These are phyloP conservation scores for Hypoxylon lienhwacheense DNA, from an alignment of 495 filamentous ascomycete genomes.

Conservation along the genomic window DNA sequence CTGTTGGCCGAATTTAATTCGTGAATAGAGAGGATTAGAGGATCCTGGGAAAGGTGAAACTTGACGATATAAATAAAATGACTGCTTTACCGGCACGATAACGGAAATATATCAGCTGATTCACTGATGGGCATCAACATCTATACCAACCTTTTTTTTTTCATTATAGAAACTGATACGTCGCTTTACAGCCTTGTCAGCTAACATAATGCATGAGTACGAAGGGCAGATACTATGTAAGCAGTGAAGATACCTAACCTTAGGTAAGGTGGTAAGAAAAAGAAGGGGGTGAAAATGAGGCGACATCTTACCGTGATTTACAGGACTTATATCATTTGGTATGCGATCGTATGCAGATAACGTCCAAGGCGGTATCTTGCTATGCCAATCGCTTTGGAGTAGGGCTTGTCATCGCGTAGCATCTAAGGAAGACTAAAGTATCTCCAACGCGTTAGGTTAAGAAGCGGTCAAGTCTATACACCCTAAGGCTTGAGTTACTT, in stretches of 20 bases:
- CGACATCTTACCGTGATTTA: slow-evolving; percentile 14
- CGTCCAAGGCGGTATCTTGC: slow-evolving; percentile 1
- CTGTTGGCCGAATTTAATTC: neutral
- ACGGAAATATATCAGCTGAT: neutral
- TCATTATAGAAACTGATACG: neutral
- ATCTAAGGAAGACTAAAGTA: too few species aligned
- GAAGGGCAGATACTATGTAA: neutral
- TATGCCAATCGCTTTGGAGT: slow-evolving; percentile 11
- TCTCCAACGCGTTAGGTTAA: too few species aligned
- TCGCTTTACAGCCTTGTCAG: neutral
- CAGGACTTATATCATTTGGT: slow-evolving; percentile 19
- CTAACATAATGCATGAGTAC: neutral
- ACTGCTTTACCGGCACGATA: neutral
- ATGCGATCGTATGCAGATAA: slow-evolving; percentile 7
- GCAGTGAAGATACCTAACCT: too few species aligned
- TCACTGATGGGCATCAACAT: neutral
- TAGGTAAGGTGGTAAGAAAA: slow-evolving; percentile 3
- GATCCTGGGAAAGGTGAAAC: neutral
- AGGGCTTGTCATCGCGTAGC: neutral
- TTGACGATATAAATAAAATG: neutral
- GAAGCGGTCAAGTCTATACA: neutral
- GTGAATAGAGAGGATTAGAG: too few species aligned
- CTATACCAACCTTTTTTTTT: neutral
- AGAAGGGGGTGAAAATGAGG: neutral
- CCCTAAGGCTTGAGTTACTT: too few species aligned